Evolutionary conservation across 2,329 filamentous ascomycete genomes (phyloP).

Genomic region (Pseudogymnoascus sp.): DNA sequence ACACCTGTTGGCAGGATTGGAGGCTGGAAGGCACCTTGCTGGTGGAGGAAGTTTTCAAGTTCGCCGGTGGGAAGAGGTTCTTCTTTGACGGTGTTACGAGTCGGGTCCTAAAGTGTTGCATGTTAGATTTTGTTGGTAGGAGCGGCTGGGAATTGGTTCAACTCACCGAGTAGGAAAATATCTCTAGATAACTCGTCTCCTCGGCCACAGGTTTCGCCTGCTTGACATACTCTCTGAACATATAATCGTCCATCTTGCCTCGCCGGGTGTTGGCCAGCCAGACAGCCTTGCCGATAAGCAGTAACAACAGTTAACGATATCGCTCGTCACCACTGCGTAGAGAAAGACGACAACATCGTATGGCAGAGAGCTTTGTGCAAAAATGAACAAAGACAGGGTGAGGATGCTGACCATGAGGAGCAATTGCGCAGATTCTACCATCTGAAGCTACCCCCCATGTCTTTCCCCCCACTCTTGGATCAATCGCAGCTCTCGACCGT

Average conservation of each 20-base stretch:
- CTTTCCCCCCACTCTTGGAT: background rate
- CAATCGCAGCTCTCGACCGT: background rate
- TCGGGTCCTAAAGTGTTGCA: constrained; percentile 20
- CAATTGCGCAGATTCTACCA: constrained; percentile 2
- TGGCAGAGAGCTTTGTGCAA: background rate
- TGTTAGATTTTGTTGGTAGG: background rate
- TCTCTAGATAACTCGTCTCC: constrained; percentile 25
- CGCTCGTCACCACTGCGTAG: background rate
- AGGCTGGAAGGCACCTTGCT: constrained; percentile 24
- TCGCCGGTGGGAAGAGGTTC: constrained; percentile 26
- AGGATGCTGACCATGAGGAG: background rate
- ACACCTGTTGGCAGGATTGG: constrained; percentile 20
- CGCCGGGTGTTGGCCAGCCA: background rate
- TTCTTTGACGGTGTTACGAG: constrained; percentile 23
- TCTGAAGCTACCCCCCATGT: constrained; percentile 1
- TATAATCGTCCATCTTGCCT: constrained; percentile 27
- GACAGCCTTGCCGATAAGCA: background rate
- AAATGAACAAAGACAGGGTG: background rate
- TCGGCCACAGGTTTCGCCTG: constrained; percentile 22
- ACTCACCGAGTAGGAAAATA: constrained; percentile 26
- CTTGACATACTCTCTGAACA: constrained; percentile 26
- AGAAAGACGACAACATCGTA: background rate
- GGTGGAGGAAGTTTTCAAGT: constrained; percentile 27
- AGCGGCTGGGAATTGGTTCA: background rate
- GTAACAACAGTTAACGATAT: background rate